phyloP scores from a whole-genome alignment of 345 rosid species.

The Ceriops tagal region DNA sequence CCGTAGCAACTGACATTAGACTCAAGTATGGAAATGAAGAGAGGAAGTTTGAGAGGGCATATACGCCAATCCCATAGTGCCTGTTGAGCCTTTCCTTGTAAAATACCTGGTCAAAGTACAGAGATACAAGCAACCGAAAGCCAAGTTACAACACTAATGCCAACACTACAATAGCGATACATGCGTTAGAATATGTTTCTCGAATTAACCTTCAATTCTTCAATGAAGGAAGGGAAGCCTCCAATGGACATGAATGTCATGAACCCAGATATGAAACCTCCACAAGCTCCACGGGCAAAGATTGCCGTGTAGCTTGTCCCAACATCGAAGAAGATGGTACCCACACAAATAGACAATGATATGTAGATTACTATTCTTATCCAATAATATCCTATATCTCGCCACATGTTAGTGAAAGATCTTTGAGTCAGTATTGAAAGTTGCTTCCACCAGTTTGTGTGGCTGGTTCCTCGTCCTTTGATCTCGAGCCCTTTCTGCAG shows the following conservation, averaged over 20 bases:
- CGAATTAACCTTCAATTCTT: constrained; percentile 44
- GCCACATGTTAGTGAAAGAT: constrained; percentile 45
- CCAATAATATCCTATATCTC: constrained; percentile 55
- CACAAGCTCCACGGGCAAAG: constrained; percentile 47
- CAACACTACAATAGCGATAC: no score
- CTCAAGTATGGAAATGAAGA: constrained; percentile 49
- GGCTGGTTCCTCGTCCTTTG: constrained; percentile 17
- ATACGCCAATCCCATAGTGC: constrained; percentile 42
- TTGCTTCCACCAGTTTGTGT: constrained; percentile 46
- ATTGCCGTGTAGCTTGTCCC: constrained; percentile 37
- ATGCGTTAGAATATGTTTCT: no score
- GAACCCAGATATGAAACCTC: constrained; percentile 46
- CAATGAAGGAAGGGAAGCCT: constrained; percentile 54
- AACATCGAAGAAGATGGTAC: constrained; percentile 36
- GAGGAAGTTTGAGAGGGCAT: constrained; percentile 43
- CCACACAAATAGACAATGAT: constrained; percentile 41
- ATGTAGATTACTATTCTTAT: constrained; percentile 42
- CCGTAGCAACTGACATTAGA: constrained; percentile 31
- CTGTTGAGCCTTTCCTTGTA: constrained; percentile 42
- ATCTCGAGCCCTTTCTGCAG: constrained; percentile 41
- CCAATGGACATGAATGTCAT: constrained; percentile 60
- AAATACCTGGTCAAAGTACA: constrained; percentile 31
- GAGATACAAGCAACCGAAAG: not conserved
- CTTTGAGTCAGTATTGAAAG: constrained; percentile 39
- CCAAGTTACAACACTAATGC: no score